phyloP scores from a whole-genome alignment of 2,329 filamentous ascomycete genomes.

The Geoglossum cookeanum region DNA sequence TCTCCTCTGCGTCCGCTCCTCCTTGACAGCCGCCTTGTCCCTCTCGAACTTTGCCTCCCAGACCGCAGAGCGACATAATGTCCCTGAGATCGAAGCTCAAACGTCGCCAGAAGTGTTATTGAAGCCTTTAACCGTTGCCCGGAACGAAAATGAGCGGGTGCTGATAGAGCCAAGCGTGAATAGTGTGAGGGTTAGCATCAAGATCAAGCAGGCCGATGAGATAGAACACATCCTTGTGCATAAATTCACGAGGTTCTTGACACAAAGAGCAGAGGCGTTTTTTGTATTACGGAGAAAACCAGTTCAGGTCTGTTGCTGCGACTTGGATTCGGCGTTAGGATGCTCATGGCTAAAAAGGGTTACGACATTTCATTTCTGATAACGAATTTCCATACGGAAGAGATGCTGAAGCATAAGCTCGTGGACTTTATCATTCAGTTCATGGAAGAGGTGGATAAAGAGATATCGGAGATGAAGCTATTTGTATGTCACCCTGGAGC shows the following conservation, averaged over 20 bases:
- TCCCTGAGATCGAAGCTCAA: constrained; percentile 86
- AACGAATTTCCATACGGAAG: constrained; percentile 96
- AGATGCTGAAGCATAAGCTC: constrained; percentile 97
- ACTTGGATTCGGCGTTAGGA: background rate
- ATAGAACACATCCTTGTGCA: constrained; percentile 96
- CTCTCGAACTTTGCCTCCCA: constrained; percentile 96
- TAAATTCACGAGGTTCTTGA: constrained; percentile 95
- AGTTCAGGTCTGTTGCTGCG: constrained; percentile 47
- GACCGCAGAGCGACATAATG: constrained; percentile 90
- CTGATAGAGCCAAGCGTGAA: constrained; percentile 94
- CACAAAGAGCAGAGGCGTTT: constrained; percentile 88
- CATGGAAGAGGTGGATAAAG: constrained; percentile 99
- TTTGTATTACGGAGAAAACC: constrained; percentile 92
- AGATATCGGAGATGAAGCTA: constrained; percentile 99
- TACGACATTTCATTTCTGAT: constrained; percentile 98
- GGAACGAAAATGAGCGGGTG: constrained; percentile 94
- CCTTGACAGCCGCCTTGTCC: constrained; percentile 80
- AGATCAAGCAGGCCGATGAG: constrained; percentile 98
- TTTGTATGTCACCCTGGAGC: constrained; percentile 48
- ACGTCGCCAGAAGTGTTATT: constrained; percentile 87
- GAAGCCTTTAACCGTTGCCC: constrained; percentile 73
- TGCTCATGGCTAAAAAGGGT: constrained; percentile 35
- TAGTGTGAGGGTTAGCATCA: constrained; percentile 90
- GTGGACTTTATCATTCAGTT: constrained; percentile 99
- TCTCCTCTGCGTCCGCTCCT: constrained; percentile 87